Evolutionary conservation across 129 eudicot genomes (phyloP).

Genomic region (Dittrichia graveolens): DNA sequence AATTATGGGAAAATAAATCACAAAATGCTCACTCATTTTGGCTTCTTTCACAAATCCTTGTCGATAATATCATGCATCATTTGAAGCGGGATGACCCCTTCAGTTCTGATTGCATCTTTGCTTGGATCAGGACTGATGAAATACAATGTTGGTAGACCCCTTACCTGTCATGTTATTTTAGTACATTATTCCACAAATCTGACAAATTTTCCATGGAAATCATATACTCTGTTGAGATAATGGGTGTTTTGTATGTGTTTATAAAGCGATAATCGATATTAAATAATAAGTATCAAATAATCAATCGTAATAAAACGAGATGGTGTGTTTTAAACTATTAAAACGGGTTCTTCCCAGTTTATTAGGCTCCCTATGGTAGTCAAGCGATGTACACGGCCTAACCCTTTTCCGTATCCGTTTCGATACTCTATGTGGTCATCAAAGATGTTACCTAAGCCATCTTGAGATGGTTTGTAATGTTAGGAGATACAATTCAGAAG

Average conservation of each 20-base stretch:
- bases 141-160: constrained; percentile 94
- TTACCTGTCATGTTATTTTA: constrained; percentile 55
- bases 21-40: not conserved
- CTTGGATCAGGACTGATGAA: constrained; percentile 89
- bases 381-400: too few relatives aligned
- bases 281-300: not conserved
- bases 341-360: too few relatives aligned
- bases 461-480: too few relatives aligned
- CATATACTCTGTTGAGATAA: not conserved
- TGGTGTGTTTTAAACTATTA: too few relatives aligned
- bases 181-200: too few relatives aligned
- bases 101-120: constrained; percentile 91
- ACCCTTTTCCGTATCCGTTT: too few relatives aligned
- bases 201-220: not conserved
- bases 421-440: too few relatives aligned
- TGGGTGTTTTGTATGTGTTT: not conserved
- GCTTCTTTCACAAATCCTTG: constrained; percentile 61
- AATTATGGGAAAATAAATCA: not conserved
- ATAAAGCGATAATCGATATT: not conserved
- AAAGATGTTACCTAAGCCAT: too few relatives aligned
- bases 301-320: too few relatives aligned
- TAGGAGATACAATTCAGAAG: too few relatives aligned
- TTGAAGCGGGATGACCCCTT: constrained; percentile 95
- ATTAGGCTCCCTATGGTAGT: too few relatives aligned
- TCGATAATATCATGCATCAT: constrained; percentile 94